Conservation (phyloP, 805 yeast genomes). For the Yarrowia deformans region DNA sequence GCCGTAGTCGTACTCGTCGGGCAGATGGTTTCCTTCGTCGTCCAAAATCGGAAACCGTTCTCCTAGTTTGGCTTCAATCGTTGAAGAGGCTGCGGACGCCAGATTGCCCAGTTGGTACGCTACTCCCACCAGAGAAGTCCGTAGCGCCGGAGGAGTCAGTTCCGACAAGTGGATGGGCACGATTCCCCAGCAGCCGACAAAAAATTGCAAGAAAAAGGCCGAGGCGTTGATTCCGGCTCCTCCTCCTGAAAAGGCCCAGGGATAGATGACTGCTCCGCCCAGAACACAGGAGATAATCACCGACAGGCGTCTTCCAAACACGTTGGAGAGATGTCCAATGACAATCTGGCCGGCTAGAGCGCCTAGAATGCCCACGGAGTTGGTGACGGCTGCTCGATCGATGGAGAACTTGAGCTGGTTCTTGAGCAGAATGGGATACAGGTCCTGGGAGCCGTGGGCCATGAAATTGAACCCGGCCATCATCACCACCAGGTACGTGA, state of each 20-base stretch:
- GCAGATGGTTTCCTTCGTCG: slow-evolving; percentile 48
- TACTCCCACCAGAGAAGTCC: slow-evolving; percentile 67
- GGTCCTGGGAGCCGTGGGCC: slow-evolving; percentile 77
- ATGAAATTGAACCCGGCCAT: slow-evolving; percentile 74
- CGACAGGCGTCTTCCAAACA: slow-evolving; percentile 67
- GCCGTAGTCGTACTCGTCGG: slow-evolving; percentile 63
- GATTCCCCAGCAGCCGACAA: slow-evolving; percentile 79
- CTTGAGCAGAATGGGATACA: slow-evolving; percentile 68
- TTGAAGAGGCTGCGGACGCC: slow-evolving; percentile 72
- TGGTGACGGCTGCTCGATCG: slow-evolving; percentile 64
- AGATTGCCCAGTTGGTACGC: slow-evolving; percentile 77
- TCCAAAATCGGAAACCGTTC: slow-evolving; percentile 61
- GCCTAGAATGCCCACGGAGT: slow-evolving; percentile 69
- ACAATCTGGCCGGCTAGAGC: slow-evolving; percentile 70
- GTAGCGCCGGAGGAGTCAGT: slow-evolving; percentile 67
- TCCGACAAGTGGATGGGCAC: slow-evolving; percentile 71
- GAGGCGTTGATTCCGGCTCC: slow-evolving; percentile 63
- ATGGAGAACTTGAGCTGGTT: slow-evolving; percentile 58
- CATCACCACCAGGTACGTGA: slow-evolving; percentile 62
- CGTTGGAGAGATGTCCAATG: slow-evolving; percentile 64
- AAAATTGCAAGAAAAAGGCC: slow-evolving; percentile 67
- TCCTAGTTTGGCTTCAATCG: slow-evolving; percentile 72
- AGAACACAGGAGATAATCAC: slow-evolving; percentile 58
- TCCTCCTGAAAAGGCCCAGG: slow-evolving; percentile 60
- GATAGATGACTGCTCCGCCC: slow-evolving; percentile 69